Evolutionary conservation across 306 rosid species (phyloP), one percentile per base, ranked within the genome.

Genomic region (Sophora flavescens): DNA sequence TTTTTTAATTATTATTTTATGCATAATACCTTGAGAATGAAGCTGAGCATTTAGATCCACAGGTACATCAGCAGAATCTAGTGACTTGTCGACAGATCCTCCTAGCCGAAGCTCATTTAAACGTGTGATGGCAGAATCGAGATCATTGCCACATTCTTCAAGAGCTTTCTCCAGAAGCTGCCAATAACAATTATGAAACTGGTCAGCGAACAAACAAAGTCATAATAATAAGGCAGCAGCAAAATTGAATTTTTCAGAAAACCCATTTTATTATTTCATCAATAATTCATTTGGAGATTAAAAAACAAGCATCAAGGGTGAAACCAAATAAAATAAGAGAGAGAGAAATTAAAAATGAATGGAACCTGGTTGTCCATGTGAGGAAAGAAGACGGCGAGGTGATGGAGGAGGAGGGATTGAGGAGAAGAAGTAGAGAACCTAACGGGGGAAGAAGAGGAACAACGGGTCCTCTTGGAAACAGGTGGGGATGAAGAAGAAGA

Each of bases 101-200:
- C 90, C 91, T 15, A 88, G 58, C 10, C 90, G 88, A 69, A 93
- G 93, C 64, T 89, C 85, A 61, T 85, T 87, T 85, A 93, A 87
- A 68, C 90, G 82, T 78, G 82, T 85, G 36, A 93, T 90, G 22
- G 98, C 93, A n/a, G 91, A 87, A 81, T 91, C 91, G 59, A 93
- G 47, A 86, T 93, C 90, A 86, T 86, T 81, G 44, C 88, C 89
- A 42, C 98, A 89, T 86, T 89, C 87, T 85, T 88, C 88, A 41
- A 93, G 94, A 16, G 88, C 93, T 73, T 80, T 85, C 86, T 93
- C 94, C 32, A 91, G 87, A 77, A 91, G 86, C 88, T 91, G 68
- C 9, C 45, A 38, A 81, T 35, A 10, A 74, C 2, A 74, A 74
- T 58, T 4, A 14, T 30, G 22, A 56, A 64, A 63, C 28, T 53